phyloP scores from a whole-genome alignment of 2,329 filamentous ascomycete genomes.

The Neonectria neomacrospora region DNA sequence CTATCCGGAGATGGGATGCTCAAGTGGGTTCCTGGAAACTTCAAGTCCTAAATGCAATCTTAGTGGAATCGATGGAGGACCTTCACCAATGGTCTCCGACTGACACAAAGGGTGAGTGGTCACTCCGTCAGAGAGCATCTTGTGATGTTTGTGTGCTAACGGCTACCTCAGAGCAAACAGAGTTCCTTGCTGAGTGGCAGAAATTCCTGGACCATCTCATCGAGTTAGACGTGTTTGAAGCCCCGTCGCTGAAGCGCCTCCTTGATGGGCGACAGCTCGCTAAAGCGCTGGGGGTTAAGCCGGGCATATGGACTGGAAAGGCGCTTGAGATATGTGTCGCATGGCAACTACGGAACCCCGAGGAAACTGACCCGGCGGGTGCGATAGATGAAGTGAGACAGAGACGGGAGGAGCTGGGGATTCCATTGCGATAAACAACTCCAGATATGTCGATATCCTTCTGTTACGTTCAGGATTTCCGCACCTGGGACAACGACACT shows the following conservation, averaged over 20 bases:
- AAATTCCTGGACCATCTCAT: conserved; percentile 65
- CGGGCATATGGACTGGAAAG: conserved; percentile 85
- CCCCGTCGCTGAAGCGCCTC: conserved; percentile 67
- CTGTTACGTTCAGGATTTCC: background rate
- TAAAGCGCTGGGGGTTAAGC: conserved; percentile 73
- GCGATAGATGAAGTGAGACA: conserved; percentile 69
- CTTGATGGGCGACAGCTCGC: conserved; percentile 82
- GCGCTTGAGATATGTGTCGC: conserved; percentile 83
- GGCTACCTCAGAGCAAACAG: conserved; percentile 53
- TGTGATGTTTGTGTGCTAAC: conserved; percentile 18
- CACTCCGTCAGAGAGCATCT: background rate
- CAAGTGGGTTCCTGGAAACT: conserved; percentile 73
- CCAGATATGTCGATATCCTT: background rate
- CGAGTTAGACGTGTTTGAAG: conserved; percentile 67
- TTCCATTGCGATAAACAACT: conserved; percentile 33
- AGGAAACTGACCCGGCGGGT: conserved; percentile 65
- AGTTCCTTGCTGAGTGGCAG: conserved; percentile 63
- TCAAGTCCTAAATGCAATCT: conserved; percentile 74
- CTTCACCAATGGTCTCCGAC: conserved; percentile 47
- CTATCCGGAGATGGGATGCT: conserved; percentile 76
- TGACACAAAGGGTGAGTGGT: conserved; percentile 53
- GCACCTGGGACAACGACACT: background rate
- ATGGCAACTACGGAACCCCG: conserved; percentile 89
- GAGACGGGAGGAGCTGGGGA: conserved; percentile 64
- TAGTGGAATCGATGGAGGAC: conserved; percentile 68